Evolutionary conservation across 2,329 filamentous ascomycete genomes (phyloP).

Genomic region (Hysterium pulicare): DNA sequence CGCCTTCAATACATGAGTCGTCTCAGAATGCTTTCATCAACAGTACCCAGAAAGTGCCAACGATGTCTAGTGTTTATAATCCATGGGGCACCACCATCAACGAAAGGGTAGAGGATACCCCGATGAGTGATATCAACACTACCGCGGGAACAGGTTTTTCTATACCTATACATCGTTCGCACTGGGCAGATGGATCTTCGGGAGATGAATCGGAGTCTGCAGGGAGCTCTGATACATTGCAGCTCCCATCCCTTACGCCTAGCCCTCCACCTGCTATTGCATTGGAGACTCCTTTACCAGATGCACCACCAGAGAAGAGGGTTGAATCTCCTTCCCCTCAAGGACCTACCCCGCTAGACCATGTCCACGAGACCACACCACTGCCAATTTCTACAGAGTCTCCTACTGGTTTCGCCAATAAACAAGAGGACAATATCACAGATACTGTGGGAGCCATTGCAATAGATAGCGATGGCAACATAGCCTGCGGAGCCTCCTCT

Average conservation of each 20-base stretch:
- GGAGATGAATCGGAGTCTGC: slow-evolving; percentile 27
- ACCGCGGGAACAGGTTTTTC: slow-evolving; percentile 3
- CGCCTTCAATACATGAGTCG: slow-evolving; percentile 24
- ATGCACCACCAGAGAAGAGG: slow-evolving; percentile 7
- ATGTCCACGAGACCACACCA: slow-evolving; percentile 14
- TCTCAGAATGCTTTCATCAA: slow-evolving; percentile 42
- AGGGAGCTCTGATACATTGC: slow-evolving; percentile 19
- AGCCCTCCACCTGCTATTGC: slow-evolving; percentile 13
- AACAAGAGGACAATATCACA: slow-evolving; percentile 63
- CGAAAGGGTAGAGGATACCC: slow-evolving; percentile 12
- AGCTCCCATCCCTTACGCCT: slow-evolving; percentile 17
- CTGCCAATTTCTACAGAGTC: slow-evolving; percentile 4
- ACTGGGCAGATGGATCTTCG: slow-evolving; percentile 40
- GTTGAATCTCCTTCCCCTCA: slow-evolving; percentile 7
- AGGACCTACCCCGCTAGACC: slow-evolving; percentile 11
- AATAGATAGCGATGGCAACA: slow-evolving; percentile 78
- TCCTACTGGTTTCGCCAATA: not conserved
- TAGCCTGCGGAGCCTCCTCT: slow-evolving; percentile 92
- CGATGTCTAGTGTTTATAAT: slow-evolving; percentile 18
- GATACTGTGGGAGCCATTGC: slow-evolving; percentile 97
- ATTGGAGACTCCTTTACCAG: slow-evolving; percentile 7
- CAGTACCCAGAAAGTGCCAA: slow-evolving; percentile 41
- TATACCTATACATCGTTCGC: slow-evolving; percentile 7
- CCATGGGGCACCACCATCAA: slow-evolving; percentile 1
- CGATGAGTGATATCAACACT: slow-evolving; percentile 23